Evolutionary conservation across 2,329 filamentous ascomycete genomes (phyloP).

Genomic region (Pyrenophora teres): DNA sequence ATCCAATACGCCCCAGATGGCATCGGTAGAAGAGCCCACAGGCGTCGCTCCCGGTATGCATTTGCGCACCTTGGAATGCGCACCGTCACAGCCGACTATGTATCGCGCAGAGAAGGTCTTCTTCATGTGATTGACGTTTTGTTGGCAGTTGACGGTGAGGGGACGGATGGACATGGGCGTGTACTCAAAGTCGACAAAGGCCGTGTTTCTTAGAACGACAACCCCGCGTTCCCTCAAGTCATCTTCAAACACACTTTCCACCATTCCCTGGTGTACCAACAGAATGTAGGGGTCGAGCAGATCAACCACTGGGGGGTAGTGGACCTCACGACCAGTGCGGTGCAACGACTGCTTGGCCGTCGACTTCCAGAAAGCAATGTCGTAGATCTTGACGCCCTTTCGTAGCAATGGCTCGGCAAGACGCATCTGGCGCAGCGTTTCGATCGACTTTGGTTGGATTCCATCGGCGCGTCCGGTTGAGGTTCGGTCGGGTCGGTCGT

Average conservation of each 20-base stretch:
- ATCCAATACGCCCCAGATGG: slow-evolving; percentile 74
- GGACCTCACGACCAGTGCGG: slow-evolving; percentile 67
- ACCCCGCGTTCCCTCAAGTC: slow-evolving; percentile 69
- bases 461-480: slow-evolving; percentile 72
- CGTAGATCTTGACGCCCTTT: slow-evolving; percentile 71
- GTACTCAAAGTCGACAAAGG: slow-evolving; percentile 60
- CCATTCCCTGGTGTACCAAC: slow-evolving; percentile 72
- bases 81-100: slow-evolving; percentile 73
- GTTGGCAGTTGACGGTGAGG: slow-evolving; percentile 51
- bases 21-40: slow-evolving; percentile 57
- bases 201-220: slow-evolving; percentile 66
- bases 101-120: slow-evolving; percentile 63
- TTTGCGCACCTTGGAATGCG: slow-evolving; percentile 71
- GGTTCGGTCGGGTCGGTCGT: slow-evolving; percentile 71
- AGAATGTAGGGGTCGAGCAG: slow-evolving; percentile 60
- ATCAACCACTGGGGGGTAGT: slow-evolving; percentile 64
- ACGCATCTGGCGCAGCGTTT: slow-evolving; percentile 74
- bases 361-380: slow-evolving; percentile 70
- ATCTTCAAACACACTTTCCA: slow-evolving; percentile 71
- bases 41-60: slow-evolving; percentile 58
- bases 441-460: slow-evolving; percentile 77
- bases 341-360: slow-evolving; percentile 52
- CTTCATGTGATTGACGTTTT: slow-evolving; percentile 43
- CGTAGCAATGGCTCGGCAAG: slow-evolving; percentile 71
- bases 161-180: slow-evolving; percentile 43